Evolutionary conservation across 768 basidiomycete species (phyloP).

Genomic region (Termitomyces sp.): DNA sequence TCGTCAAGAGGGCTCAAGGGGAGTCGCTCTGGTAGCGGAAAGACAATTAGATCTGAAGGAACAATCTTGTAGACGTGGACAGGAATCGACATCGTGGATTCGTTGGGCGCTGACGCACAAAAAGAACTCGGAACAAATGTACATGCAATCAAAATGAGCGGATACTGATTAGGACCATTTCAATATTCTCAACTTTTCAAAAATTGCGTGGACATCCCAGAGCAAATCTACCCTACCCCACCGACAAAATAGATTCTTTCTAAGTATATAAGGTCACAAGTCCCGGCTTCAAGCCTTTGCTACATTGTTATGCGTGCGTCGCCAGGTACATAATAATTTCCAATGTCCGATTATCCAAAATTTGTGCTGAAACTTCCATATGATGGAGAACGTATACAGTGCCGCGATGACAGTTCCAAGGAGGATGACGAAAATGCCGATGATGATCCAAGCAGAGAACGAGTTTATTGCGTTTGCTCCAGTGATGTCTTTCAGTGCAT

Average conservation of each 20-base stretch:
- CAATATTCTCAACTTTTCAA: no score
- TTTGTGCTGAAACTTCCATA: constrained; percentile 40
- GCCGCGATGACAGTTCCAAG: constrained; percentile 30
- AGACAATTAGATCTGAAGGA: constrained; percentile 25
- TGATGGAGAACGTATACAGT: constrained; percentile 42
- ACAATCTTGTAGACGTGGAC: constrained; percentile 62
- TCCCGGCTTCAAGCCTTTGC: neutral
- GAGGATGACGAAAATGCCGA: constrained; percentile 36
- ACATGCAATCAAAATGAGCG: neutral
- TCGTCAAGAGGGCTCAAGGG: constrained; percentile 46
- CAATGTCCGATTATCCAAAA: constrained; percentile 15
- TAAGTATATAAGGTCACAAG: neutral
- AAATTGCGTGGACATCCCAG: no score
- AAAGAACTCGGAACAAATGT: neutral
- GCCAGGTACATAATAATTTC: constrained; percentile 11
- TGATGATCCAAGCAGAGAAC: constrained; percentile 32
- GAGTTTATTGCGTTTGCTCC: constrained; percentile 15
- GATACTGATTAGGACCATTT: no score
- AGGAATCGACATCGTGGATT: constrained; percentile 23
- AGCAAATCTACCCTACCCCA: no score
- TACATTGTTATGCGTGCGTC: neutral
- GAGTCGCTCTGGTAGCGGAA: constrained; percentile 36
- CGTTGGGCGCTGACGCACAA: neutral
- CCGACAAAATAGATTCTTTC: no score
- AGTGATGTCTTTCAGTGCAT: constrained; percentile 30